phyloP scores from a whole-genome alignment of 805 yeast genomes.

The Ogataea minuta region DNA sequence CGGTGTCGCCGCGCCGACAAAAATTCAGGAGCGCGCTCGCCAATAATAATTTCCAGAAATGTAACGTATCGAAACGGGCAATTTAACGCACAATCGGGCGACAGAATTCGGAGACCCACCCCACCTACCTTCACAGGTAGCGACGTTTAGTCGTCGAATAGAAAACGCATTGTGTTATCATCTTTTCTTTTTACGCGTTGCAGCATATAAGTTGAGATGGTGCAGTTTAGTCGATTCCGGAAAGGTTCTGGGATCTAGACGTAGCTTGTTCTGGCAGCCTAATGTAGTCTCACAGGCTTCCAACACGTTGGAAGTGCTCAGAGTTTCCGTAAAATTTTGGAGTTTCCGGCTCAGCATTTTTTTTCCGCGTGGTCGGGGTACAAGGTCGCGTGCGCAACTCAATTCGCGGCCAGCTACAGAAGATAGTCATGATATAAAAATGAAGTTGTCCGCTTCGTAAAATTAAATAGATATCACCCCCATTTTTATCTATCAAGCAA shows the following conservation, averaged over 20 bases:
- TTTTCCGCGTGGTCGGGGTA: background rate
- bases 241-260: background rate
- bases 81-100: slow-evolving; percentile 5
- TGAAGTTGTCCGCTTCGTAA: slow-evolving; percentile 14
- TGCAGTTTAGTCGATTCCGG: background rate
- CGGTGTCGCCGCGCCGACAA: too few species aligned
- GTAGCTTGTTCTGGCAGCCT: too few species aligned
- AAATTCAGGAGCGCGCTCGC: background rate
- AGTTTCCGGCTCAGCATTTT: background rate
- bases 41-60: slow-evolving; percentile 7
- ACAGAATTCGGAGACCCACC: slow-evolving; percentile 1
- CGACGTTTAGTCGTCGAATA: slow-evolving; percentile 2
- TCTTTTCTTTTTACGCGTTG: slow-evolving; percentile 13
- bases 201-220: too few species aligned
- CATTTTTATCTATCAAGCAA: slow-evolving; percentile 5
- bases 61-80: slow-evolving; percentile 7
- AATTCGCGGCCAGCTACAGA: slow-evolving; percentile 4
- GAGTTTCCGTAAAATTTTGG: slow-evolving; percentile 1
- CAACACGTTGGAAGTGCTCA: too few species aligned
- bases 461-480: slow-evolving; percentile 4
- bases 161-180: slow-evolving; percentile 8
- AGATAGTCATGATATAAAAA: slow-evolving; percentile 13
- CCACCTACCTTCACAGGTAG: slow-evolving; percentile 2
- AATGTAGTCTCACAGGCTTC: background rate
- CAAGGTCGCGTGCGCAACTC: slow-evolving; percentile 12